phyloP scores from a whole-genome alignment of 768 basidiomycete species.

The Podaxis sp. region DNA sequence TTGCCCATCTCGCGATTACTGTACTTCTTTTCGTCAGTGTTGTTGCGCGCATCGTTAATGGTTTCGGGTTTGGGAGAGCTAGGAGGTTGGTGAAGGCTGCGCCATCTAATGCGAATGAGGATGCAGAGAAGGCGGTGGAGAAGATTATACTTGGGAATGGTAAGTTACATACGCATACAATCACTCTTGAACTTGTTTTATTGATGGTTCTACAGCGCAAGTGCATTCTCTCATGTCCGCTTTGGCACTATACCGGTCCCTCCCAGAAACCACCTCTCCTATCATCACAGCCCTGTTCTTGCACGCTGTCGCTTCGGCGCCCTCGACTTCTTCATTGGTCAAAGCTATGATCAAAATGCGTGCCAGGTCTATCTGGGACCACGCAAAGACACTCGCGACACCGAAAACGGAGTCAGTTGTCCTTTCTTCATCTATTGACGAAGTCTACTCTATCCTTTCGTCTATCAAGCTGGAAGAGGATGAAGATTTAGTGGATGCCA shows the following conservation, averaged over 20 bases:
- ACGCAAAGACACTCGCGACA: constrained; percentile 8
- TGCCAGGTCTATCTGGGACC: constrained; percentile 36
- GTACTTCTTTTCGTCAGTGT: constrained; percentile 57
- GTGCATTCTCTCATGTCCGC: neutral
- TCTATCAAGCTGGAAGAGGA: neutral
- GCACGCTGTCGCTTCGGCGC: neutral
- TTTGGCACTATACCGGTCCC: neutral
- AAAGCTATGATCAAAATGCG: constrained; percentile 30
- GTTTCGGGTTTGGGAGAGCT: constrained; percentile 21
- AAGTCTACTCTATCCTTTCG: constrained; percentile 28
- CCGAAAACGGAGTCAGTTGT: neutral
- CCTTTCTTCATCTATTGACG: constrained; percentile 40
- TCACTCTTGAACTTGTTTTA: neutral
- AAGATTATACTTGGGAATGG: constrained; percentile 17
- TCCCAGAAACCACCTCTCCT: neutral
- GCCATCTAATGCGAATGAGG: neutral
- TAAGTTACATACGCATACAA: constrained; percentile 14
- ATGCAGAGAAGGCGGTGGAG: constrained; percentile 14
- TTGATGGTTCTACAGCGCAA: neutral
- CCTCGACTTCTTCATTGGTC: constrained; percentile 52
- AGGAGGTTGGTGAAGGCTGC: constrained; percentile 12
- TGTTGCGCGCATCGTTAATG: constrained; percentile 28
- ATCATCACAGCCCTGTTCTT: constrained; percentile 5
- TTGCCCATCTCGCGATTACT: constrained; percentile 64
- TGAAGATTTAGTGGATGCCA: constrained; percentile 24